phyloP scores from a whole-genome alignment of 2,329 filamentous ascomycete genomes.

The Achaetomium macrosporum region DNA sequence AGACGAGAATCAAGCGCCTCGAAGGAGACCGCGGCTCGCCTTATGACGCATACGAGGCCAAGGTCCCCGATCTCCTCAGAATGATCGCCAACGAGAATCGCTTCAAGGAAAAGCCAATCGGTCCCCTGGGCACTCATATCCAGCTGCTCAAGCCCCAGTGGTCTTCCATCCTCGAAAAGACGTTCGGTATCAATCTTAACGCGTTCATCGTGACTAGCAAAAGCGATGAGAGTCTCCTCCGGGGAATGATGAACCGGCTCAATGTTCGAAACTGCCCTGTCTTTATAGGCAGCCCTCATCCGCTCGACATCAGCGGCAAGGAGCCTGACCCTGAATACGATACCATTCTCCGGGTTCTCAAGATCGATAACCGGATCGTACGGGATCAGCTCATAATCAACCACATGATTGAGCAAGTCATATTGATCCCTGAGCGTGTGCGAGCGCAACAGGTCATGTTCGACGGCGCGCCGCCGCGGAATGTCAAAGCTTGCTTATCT shows the following conservation, averaged over 20 bases:
- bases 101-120: constrained; percentile 69
- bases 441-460: constrained; percentile 68
- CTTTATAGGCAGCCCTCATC: constrained; percentile 54
- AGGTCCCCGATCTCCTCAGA: constrained; percentile 57
- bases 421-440: constrained; percentile 63
- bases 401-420: constrained; percentile 73
- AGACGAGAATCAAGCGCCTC: constrained; percentile 47
- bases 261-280: constrained; percentile 48
- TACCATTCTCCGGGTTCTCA: constrained; percentile 74
- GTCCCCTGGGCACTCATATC: constrained; percentile 75
- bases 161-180: constrained; percentile 74
- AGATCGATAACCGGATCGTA: constrained; percentile 74
- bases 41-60: constrained; percentile 58
- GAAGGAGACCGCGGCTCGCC: constrained; percentile 52
- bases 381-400: constrained; percentile 79
- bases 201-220: constrained; percentile 78
- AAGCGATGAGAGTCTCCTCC: constrained; percentile 65
- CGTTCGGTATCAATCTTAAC: constrained; percentile 62
- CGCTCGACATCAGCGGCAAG: constrained; percentile 54
- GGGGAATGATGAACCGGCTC: constrained; percentile 55
- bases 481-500: constrained; percentile 68
- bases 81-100: constrained; percentile 61
- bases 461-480: constrained; percentile 52
- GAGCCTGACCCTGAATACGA: constrained; percentile 69
- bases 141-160: constrained; percentile 73